Evolutionary conservation across 345 rosid species (phyloP).

Genomic region (Salix dunnii): DNA sequence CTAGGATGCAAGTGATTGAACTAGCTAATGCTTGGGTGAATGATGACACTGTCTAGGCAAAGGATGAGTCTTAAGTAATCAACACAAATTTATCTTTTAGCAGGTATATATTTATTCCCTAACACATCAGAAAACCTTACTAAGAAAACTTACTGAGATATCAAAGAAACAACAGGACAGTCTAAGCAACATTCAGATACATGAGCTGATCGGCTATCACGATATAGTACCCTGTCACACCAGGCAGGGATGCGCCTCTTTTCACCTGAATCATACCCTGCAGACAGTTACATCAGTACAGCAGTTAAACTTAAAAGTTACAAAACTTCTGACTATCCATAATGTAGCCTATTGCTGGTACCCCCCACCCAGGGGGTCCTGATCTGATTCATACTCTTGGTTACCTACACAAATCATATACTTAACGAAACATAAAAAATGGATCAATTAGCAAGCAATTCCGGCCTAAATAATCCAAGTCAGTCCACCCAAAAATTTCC

Average conservation of each 20-base stretch:
- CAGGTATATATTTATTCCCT: not conserved
- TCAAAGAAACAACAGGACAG: constrained; percentile 78
- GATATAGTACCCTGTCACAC: constrained; percentile 95
- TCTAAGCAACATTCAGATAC: constrained; percentile 75
- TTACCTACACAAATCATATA: not conserved
- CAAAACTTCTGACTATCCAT: not conserved
- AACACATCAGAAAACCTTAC: not conserved
- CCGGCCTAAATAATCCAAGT: not conserved
- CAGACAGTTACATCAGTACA: not conserved
- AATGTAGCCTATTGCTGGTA: not conserved
- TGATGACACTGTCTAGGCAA: not conserved
- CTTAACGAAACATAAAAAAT: not conserved
- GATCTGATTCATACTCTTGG: not conserved
- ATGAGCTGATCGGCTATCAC: constrained; percentile 63
- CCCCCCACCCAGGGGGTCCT: not conserved
- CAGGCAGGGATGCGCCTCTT: constrained; percentile 98
- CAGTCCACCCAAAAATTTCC: not conserved
- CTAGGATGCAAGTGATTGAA: not conserved
- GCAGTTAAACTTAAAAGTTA: not conserved
- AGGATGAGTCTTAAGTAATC: constrained; percentile 1
- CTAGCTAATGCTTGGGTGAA: not conserved
- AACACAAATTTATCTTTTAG: not conserved
- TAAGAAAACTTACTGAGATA: constrained; percentile 54
- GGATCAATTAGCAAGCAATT: not conserved
- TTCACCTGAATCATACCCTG: constrained; percentile 99